phyloP scores from a whole-genome alignment of 2,329 filamentous ascomycete species.

The Aureobasidium sp. region DNA sequence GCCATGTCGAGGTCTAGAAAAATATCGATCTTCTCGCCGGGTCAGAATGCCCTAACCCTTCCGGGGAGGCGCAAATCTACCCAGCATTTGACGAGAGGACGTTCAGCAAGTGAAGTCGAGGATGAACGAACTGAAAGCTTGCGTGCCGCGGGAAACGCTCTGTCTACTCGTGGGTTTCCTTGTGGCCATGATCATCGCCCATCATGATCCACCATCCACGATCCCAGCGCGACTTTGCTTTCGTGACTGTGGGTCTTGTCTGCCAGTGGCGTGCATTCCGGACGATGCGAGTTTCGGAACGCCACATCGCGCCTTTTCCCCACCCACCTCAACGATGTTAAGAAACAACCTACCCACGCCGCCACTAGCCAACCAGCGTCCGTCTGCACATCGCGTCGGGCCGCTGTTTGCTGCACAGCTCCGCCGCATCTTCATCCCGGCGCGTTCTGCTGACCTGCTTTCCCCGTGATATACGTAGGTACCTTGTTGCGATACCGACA shows the following conservation, averaged over 20 bases:
- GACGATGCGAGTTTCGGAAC: conserved; percentile 12
- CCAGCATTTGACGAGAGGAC: neutral
- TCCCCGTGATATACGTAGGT: conserved; percentile 8
- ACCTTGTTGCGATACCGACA: conserved; percentile 6
- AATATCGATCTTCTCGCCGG: conserved; percentile 1
- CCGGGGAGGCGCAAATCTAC: conserved; percentile 9
- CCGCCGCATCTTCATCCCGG: conserved; percentile 11
- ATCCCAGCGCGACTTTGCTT: conserved; percentile 16
- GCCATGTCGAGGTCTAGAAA: conserved; percentile 12
- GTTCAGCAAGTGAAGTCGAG: neutral
- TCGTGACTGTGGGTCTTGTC: conserved; percentile 8
- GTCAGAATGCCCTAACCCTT: neutral
- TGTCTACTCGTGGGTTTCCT: conserved; percentile 3
- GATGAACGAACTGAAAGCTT: conserved; percentile 3
- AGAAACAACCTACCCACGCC: conserved; percentile 2
- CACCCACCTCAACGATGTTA: conserved; percentile 14
- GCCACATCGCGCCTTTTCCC: conserved; percentile 15
- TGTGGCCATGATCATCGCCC: conserved; percentile 6
- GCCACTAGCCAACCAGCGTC: conserved; percentile 11
- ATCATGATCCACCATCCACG: conserved; percentile 12
- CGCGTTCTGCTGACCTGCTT: conserved; percentile 15
- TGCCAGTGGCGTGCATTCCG: conserved; percentile 14
- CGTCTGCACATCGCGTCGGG: conserved; percentile 14
- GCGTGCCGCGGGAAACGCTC: conserved; percentile 11
- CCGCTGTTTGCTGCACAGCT: conserved; percentile 14